Conservation (phyloP, 345 rosid species). For the Gossypium anomalum region DNA sequence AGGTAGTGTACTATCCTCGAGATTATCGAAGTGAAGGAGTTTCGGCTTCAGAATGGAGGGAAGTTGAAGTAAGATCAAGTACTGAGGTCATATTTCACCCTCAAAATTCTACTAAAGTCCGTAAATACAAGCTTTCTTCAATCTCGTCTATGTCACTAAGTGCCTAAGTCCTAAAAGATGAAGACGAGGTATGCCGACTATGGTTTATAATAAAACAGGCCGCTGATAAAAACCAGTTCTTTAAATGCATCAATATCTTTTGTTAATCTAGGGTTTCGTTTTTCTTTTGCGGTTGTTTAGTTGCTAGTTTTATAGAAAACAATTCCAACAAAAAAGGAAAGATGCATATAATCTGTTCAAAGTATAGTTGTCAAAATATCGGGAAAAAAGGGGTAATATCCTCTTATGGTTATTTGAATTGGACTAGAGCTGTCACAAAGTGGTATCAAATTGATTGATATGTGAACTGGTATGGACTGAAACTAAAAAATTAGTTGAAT, state of each 20-base stretch:
- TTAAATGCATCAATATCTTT: neutral
- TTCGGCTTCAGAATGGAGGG: slow-evolving; percentile 60
- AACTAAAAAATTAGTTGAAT: no score
- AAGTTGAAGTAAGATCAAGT: slow-evolving; percentile 68
- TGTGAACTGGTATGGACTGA: no score
- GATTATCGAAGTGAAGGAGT: slow-evolving; percentile 81
- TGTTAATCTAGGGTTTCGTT: neutral
- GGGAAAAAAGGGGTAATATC: neutral
- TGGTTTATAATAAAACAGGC: neutral
- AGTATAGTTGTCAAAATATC: neutral
- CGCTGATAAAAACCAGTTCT: neutral
- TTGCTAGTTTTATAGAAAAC: neutral
- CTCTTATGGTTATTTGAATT: no score
- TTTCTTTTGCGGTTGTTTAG: neutral
- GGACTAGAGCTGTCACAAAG: no score
- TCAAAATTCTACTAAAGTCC: slow-evolving; percentile 46
- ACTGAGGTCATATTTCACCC: slow-evolving; percentile 76
- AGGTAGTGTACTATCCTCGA: slow-evolving; percentile 66
- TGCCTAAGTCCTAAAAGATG: slow-evolving; percentile 30
- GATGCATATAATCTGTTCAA: neutral
- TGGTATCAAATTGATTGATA: no score
- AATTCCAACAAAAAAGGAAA: neutral
- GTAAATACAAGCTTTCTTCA: slow-evolving; percentile 76
- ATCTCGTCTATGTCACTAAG: slow-evolving; percentile 62
- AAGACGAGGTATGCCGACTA: neutral